Evolutionary conservation across 1,284 basidiomycete species (phyloP).

Genomic region (Mycena sp.): DNA sequence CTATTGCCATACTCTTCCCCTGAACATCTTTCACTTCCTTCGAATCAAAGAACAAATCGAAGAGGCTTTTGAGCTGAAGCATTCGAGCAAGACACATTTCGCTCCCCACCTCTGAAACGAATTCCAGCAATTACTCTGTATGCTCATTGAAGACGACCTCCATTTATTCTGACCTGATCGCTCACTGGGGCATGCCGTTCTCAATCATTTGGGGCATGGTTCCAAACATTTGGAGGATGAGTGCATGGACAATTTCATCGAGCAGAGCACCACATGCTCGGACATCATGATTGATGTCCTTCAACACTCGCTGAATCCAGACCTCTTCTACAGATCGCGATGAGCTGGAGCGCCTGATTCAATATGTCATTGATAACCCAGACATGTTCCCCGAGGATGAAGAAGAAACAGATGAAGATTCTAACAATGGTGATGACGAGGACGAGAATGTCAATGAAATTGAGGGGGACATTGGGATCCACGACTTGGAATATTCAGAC

Average conservation of each 20-base stretch:
- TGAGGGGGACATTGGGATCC: no score
- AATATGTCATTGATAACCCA: no score
- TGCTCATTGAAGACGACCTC: slow-evolving; percentile 6
- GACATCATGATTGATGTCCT: slow-evolving; percentile 14
- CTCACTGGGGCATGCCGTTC: not conserved
- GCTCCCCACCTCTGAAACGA: slow-evolving; percentile 2
- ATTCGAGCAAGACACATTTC: not conserved
- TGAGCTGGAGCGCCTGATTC: no score
- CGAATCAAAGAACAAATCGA: slow-evolving; percentile 6
- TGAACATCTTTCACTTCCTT: slow-evolving; percentile 12
- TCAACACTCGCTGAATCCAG: no score
- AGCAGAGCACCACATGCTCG: slow-evolving; percentile 4
- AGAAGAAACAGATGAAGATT: no score
- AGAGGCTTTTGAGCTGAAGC: not conserved
- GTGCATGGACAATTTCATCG: not conserved
- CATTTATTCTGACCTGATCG: not conserved
- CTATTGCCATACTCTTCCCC: not conserved
- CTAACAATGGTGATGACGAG: no score
- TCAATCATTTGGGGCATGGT: not conserved
- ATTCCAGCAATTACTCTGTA: not conserved
- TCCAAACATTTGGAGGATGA: slow-evolving; percentile 6
- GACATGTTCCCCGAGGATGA: no score
- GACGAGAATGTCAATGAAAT: no score
- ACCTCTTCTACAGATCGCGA: no score
- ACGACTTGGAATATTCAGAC: no score